Conservation (phyloP, 352 stramenopile genomes). For the Blastocystis sp. region DNA sequence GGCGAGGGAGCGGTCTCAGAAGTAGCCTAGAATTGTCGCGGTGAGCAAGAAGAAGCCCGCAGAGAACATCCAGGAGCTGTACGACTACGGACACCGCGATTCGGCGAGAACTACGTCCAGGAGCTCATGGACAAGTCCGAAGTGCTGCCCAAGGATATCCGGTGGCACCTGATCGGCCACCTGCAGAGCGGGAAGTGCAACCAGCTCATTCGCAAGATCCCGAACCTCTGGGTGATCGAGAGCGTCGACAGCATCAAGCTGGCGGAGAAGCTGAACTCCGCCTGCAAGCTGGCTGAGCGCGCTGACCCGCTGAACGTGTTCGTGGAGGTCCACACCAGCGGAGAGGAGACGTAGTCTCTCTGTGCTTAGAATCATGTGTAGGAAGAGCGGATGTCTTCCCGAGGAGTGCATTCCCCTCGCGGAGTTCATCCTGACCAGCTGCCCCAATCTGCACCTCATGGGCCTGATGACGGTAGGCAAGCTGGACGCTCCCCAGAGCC, state of each 20-base stretch:
- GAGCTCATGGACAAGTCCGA: conserved; percentile 90
- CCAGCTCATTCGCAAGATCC: conserved; percentile 81
- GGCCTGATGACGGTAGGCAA: conserved; percentile 98
- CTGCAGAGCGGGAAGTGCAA: conserved; percentile 97
- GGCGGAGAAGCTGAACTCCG: conserved; percentile 88
- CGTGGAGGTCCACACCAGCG: conserved; percentile 95
- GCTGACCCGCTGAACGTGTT: conserved; percentile 84
- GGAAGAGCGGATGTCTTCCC: conserved; percentile 85
- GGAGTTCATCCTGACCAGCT: conserved; percentile 84
- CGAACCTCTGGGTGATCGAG: conserved; percentile 89
- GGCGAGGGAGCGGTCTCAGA: background rate
- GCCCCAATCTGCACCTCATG: conserved; percentile 84
- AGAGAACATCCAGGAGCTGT: conserved; percentile 81
- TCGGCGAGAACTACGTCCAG: conserved; percentile 98
- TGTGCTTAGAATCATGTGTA: background rate
- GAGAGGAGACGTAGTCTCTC: conserved; percentile 80
- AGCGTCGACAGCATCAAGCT: conserved; percentile 93
- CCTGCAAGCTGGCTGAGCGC: conserved; percentile 75
- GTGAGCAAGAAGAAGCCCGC: conserved; percentile 90
- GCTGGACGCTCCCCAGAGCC: conserved; percentile 76
- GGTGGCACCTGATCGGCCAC: conserved; percentile 97
- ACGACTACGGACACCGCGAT: conserved; percentile 84
- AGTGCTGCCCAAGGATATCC: conserved; percentile 79
- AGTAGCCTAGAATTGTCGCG: conserved; percentile 77
- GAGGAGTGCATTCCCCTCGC: conserved; percentile 79